Base-by-base conservation (phyloP, 139 green algal genomes). In the Ettlia oleoabundans region DNA sequence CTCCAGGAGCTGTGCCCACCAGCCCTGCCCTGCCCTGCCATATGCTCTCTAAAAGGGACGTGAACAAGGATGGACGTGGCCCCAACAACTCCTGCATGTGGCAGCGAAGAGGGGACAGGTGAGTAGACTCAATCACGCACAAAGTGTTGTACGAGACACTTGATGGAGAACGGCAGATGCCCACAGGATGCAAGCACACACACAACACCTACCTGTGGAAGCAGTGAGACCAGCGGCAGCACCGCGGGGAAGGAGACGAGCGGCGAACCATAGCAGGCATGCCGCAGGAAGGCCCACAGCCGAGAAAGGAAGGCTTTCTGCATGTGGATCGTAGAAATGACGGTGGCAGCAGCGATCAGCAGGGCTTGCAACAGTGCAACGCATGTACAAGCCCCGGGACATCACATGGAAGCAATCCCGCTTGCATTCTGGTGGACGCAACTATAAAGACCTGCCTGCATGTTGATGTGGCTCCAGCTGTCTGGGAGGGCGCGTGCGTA, bases 221-320 rank as follows among this genome's bases (percentile, higher is more conserved):
- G 70, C 32, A 91, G 53, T 4, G 85, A 41, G 21, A 95, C 15
- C n/a, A 95, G 67, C 7, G 92, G 92, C 82, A 95, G 91, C 75
- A 95, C 77, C 19, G 92, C 92, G 0, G 91, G 87, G 64, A 88
- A 86, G 7, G 89, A 95, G 52, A 67, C 37, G 28, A 74, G 10
- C 0, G 80, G 84, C 1, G 91, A 94, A 68, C 92, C 93, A 80
- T 92, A 90, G 81, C 87, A 95, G 33, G 73, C 92, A 69, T 93
- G 83, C 3, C 90, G 82, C 71, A 97, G 89, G 6, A 97, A 77
- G 8, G 87, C 38, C 26, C 58, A 81, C 41, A 98, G 88, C 8
- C 90, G 85, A 8, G 92, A 92, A 63, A 95, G 80, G 21, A 97
- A 75, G 28, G 83, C 78, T 79, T 96, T 96, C 42, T 68, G 85